A percentile compares a stretch with the other conserved stretches of the same genome.
phyloP scores from a whole-genome alignment of 768 basidiomycete genomes.

The Suillus spraguei region DNA sequence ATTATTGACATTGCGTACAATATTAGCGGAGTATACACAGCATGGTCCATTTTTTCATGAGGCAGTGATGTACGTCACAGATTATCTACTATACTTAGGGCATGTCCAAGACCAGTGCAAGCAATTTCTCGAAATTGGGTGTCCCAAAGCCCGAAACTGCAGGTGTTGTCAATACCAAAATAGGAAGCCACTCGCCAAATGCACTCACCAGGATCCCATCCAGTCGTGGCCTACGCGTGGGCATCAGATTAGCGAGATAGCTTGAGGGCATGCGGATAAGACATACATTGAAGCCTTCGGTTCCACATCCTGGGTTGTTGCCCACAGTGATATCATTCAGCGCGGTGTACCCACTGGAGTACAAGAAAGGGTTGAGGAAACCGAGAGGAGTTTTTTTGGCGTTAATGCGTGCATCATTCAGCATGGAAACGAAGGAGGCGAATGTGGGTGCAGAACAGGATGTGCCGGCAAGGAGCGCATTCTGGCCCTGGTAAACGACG shows the following conservation, averaged over 20 bases:
- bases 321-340: conserved; percentile 54
- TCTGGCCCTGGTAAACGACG: conserved; percentile 43
- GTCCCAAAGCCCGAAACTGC: no score
- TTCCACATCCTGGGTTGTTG: conserved; percentile 47
- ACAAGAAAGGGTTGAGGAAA: conserved; percentile 55
- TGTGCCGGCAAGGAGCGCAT: conserved; percentile 34
- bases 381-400: conserved; percentile 35
- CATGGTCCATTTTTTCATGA: no score
- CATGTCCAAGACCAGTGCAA: no score
- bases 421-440: conserved; percentile 38
- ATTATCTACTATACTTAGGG: no score
- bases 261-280: background rate
- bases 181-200: background rate
- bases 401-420: conserved; percentile 41
- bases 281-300: conserved; percentile 44
- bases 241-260: background rate
- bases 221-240: conserved; percentile 43
- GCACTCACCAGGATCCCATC: conserved; percentile 59
- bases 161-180: no score
- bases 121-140: no score
- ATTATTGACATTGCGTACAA: no score
- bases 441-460: conserved; percentile 34
- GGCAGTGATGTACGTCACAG: no score
- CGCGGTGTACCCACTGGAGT: conserved; percentile 43
- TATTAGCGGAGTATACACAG: no score